Evolutionary conservation across 1,139 yeast species (phyloP).

Genomic region (Yamadazyma blattariae): DNA sequence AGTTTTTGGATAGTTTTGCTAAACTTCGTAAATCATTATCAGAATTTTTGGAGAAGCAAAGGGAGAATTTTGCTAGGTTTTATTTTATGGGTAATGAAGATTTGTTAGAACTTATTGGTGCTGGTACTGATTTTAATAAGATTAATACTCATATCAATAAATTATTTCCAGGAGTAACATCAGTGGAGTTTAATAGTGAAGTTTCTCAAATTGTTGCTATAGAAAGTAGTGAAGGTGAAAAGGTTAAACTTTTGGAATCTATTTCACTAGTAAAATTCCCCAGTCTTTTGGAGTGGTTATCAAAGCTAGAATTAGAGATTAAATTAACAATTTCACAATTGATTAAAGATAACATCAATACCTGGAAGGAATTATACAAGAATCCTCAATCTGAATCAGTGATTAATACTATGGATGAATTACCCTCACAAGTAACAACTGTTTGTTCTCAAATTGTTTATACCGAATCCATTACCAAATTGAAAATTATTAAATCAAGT

Average conservation of each 20-base stretch:
- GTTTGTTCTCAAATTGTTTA: slow-evolving; percentile 60
- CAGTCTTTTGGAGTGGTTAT: slow-evolving; percentile 63
- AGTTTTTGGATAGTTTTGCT: slow-evolving; percentile 52
- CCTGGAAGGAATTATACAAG: slow-evolving; percentile 12
- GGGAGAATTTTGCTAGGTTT: slow-evolving; percentile 77
- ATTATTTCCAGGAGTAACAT: slow-evolving; percentile 67
- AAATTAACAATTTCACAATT: slow-evolving; percentile 44
- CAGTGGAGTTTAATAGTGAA: slow-evolving; percentile 39
- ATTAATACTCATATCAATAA: slow-evolving; percentile 65
- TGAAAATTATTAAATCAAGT: background rate
- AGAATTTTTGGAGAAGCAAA: slow-evolving; percentile 77
- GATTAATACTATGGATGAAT: slow-evolving; percentile 14
- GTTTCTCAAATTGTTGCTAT: slow-evolving; percentile 44
- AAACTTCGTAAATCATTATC: slow-evolving; percentile 66
- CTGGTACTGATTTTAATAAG: slow-evolving; percentile 45
- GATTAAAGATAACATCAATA: slow-evolving; percentile 8
- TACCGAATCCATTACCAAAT: slow-evolving; percentile 28
- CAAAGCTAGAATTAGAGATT: slow-evolving; percentile 53
- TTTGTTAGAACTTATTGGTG: slow-evolving; percentile 77
- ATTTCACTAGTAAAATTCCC: slow-evolving; percentile 44
- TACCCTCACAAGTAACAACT: slow-evolving; percentile 59
- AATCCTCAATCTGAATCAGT: slow-evolving; percentile 5
- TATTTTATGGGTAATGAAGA: slow-evolving; percentile 92
- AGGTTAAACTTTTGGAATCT: slow-evolving; percentile 39
- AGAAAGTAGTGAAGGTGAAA: slow-evolving; percentile 64